These are phyloP conservation scores for Boletus bicolor DNA, from an alignment of 768 basidiomycete genomes.

Conservation along the genomic window DNA sequence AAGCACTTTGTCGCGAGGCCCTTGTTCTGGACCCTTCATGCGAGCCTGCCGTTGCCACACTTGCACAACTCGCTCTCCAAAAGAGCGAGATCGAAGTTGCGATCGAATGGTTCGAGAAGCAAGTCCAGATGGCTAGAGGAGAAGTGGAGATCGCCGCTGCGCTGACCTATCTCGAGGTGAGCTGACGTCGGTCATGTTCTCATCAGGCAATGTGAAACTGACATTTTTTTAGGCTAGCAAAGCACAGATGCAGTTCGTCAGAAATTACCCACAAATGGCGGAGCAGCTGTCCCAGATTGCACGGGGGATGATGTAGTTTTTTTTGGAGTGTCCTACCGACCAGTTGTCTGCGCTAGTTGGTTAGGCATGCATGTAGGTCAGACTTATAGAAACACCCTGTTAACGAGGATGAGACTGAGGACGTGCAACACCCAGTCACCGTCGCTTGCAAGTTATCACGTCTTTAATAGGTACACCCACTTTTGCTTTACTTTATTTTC, in stretches of 20 bases:
- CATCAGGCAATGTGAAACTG: neutral
- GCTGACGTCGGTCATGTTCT: conserved; percentile 24
- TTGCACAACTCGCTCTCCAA: conserved; percentile 90
- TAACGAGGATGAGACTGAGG: conserved; percentile 4
- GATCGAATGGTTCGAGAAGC: conserved; percentile 79
- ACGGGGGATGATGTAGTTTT: conserved; percentile 33
- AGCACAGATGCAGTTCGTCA: conserved; percentile 79
- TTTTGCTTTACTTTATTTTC: neutral
- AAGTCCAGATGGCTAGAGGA: conserved; percentile 82
- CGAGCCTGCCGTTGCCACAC: conserved; percentile 93
- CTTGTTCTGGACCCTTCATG: conserved; percentile 87
- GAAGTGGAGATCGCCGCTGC: conserved; percentile 83
- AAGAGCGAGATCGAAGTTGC: conserved; percentile 87
- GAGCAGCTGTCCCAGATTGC: conserved; percentile 56
- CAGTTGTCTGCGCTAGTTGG: neutral
- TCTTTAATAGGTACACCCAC: conserved; percentile 2
- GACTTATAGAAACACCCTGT: conserved; percentile 15
- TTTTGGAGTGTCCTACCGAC: neutral
- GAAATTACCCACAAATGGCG: conserved; percentile 83
- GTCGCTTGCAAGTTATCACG: conserved; percentile 6
- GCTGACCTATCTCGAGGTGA: conserved; percentile 74
- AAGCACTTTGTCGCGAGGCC: conserved; percentile 84
- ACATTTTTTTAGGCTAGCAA: conserved; percentile 61
- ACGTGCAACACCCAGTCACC: neutral
- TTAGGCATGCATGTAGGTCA: conserved; percentile 10